Evolutionary conservation across 129 eudicot species (phyloP).

Genomic region (Glebionis coronaria): DNA sequence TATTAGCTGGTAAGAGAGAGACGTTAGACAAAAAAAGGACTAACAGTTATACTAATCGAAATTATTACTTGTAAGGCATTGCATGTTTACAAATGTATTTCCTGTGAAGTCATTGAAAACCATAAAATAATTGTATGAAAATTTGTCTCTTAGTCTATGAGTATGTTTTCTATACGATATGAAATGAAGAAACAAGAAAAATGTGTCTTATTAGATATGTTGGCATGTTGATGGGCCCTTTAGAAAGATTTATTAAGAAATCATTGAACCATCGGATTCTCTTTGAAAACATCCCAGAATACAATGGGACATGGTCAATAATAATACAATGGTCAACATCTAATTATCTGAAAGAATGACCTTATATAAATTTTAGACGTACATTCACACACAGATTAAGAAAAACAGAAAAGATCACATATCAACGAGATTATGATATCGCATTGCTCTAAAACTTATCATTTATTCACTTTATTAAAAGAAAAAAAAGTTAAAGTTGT

Average conservation of each 20-base stretch:
- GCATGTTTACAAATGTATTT: background rate
- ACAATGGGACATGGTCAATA: too few species aligned
- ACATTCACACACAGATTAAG: too few species aligned
- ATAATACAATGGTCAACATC: slow-evolving; percentile 24
- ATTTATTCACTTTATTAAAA: background rate
- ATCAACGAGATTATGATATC: too few species aligned
- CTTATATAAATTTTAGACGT: background rate
- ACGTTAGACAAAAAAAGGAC: too few species aligned
- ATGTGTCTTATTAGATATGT: slow-evolving; percentile 18
- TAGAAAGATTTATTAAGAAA: slow-evolving; percentile 10
- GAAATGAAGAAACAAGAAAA: background rate
- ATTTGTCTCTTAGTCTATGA: background rate
- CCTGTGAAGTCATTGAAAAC: background rate
- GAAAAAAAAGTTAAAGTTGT: too few species aligned
- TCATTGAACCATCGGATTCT: slow-evolving; percentile 26
- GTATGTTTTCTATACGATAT: background rate
- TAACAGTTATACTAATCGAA: too few species aligned
- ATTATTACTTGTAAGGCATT: background rate
- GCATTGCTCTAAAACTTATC: background rate
- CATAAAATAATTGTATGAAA: background rate
- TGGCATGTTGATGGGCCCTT: slow-evolving; percentile 16
- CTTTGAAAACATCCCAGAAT: slow-evolving; percentile 19
- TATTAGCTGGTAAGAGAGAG: too few species aligned
- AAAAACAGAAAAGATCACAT: background rate
- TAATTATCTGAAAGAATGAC: background rate